Evolutionary conservation across 306 rosid genomes (phyloP).

Genomic region (Luffa aegyptiaca): DNA sequence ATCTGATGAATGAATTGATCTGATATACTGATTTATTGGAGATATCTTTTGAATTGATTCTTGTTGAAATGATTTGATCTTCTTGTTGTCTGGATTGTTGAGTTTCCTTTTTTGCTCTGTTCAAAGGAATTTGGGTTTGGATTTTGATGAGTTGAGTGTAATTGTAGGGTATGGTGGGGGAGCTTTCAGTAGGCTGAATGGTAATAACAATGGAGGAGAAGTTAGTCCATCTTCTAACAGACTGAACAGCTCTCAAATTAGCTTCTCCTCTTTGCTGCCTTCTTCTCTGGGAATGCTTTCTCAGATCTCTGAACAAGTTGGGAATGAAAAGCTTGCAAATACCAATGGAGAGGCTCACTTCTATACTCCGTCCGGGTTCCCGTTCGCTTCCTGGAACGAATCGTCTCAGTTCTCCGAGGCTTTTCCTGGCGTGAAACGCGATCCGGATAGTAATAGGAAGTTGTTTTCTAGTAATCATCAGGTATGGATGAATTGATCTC

Average conservation of each 20-base stretch:
- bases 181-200: conserved; percentile 27
- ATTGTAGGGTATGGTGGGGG: conserved; percentile 43
- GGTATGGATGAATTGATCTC: conserved; percentile 21
- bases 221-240: conserved; percentile 33
- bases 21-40: neutral
- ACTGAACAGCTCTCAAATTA: conserved; percentile 39
- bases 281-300: conserved; percentile 54
- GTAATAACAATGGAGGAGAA: conserved; percentile 24
- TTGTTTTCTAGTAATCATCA: conserved; percentile 38
- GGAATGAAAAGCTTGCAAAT: conserved; percentile 29
- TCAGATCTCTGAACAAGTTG: conserved; percentile 42
- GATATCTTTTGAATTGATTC: neutral
- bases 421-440: conserved; percentile 36
- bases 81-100: neutral
- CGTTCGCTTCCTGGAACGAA: conserved; percentile 49
- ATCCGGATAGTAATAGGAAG: conserved; percentile 33
- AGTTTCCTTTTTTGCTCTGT: neutral
- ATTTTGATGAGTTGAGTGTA: conserved; percentile 11
- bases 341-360: conserved; percentile 27
- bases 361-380: conserved; percentile 31
- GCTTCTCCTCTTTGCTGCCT: conserved; percentile 41
- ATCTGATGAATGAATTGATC: neutral
- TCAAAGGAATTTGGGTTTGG: neutral
- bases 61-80: neutral
- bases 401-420: conserved; percentile 37